Percentiles rank a stretch among this genome's conserved stretches.
phyloP scores from a whole-genome alignment of 768 basidiomycete genomes.

The Sarcodon sp. region DNA sequence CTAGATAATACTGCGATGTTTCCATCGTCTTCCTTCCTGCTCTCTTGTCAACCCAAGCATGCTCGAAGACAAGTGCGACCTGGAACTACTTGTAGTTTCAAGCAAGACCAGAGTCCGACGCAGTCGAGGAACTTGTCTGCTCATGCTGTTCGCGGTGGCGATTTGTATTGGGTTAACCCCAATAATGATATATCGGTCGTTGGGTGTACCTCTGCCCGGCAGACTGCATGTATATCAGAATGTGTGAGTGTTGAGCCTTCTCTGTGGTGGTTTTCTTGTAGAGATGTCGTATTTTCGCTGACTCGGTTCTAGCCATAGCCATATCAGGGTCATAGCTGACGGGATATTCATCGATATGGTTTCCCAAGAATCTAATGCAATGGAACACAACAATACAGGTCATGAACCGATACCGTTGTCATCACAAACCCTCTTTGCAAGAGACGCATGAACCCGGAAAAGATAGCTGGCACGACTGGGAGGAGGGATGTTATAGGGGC shows the following conservation, averaged over 20 bases:
- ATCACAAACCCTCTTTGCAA: no score
- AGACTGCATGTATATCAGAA: not conserved
- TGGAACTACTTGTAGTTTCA: no score
- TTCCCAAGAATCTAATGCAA: not conserved
- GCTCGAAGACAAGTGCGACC: no score
- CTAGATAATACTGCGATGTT: no score
- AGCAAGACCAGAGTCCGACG: not conserved
- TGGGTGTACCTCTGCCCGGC: not conserved
- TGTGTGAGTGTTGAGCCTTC: not conserved
- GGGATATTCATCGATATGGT: not conserved
- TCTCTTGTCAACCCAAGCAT: no score
- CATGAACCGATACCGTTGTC: not conserved
- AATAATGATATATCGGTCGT: not conserved
- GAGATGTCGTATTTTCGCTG: not conserved
- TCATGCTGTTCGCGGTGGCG: not conserved
- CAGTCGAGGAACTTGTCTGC: not conserved
- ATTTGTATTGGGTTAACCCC: not conserved
- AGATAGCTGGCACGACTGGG: no score
- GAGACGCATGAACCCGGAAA: no score
- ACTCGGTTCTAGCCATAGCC: not conserved
- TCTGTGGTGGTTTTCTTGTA: not conserved
- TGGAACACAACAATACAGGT: not conserved
- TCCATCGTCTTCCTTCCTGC: no score
- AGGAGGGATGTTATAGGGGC: no score
- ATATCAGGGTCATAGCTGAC: not conserved